A percentile compares a stretch with the other conserved stretches of the same genome.
These are phyloP conservation scores for Nadsonia commutata DNA, from an alignment of 1,139 yeast species.

Conservation along the genomic window DNA sequence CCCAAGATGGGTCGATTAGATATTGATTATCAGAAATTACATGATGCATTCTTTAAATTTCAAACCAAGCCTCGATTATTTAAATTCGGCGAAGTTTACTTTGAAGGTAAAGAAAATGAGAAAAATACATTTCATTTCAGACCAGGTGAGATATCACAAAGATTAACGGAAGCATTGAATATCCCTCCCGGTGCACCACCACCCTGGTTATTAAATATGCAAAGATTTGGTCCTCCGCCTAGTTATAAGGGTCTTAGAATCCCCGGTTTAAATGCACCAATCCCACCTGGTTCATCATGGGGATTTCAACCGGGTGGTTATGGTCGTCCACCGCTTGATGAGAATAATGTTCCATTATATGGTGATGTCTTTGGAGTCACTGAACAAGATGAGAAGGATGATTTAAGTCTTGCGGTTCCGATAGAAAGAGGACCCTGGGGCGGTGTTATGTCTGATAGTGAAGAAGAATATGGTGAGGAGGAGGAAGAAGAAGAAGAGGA, in stretches of 20 bases:
- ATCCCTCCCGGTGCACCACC: constrained; percentile 50
- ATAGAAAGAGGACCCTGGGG: constrained; percentile 24
- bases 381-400: constrained; percentile 9
- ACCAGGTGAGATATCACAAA: constrained; percentile 57
- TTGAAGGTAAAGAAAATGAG: constrained; percentile 59
- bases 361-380: constrained; percentile 22
- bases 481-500: constrained; percentile 21
- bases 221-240: constrained; percentile 70
- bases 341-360: constrained; percentile 21
- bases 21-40: constrained; percentile 67
- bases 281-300: constrained; percentile 26
- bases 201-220: constrained; percentile 74
- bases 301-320: constrained; percentile 29
- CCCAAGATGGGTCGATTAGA: constrained; percentile 83
- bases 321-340: constrained; percentile 27
- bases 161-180: constrained; percentile 54
- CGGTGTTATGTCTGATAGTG: constrained; percentile 19
- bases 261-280: constrained; percentile 35
- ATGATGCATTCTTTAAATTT: constrained; percentile 75
- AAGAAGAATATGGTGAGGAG: constrained; percentile 20
- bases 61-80: constrained; percentile 61
- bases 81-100: constrained; percentile 63
- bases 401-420: constrained; percentile 29
- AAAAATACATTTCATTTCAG: constrained; percentile 29
- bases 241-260: constrained; percentile 54